Evolutionary conservation across 345 rosid species (phyloP), one percentile per base, ranked within the genome.

Genomic region (Gossypium ekmanianum): DNA sequence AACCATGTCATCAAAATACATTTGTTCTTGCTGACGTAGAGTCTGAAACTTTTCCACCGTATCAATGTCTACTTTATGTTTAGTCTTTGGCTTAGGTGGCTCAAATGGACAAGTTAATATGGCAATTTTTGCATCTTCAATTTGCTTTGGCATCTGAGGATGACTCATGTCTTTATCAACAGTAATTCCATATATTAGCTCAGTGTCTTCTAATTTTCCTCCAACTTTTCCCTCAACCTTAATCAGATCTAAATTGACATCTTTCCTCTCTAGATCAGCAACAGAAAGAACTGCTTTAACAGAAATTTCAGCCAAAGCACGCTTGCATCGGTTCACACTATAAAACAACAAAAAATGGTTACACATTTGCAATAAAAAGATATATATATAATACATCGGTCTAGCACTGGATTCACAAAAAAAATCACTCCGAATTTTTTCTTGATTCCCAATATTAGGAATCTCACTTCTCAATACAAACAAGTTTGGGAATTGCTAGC

Each of bases 61-160:
- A 83, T 95, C 97, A 81, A 95, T 90, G 72, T 93, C 99, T 80
- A 95, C 96, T 97, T 95, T 95, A 87, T 95, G 99, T 67, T 95
- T 95, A 59, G 99, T 95, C 85, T 93, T 93, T 2, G 98, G 98
- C 89, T 95, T 51, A 57, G 99, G 98, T 57, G 99, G 98, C 86
- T 93, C 98, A 84, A 95, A 93, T 56, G 99, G 94, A 80, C 98
- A 95, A 14, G 99, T 95, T 89, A 68, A 67, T 82, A 95, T 93
- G 61, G 98, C 98, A 88, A 95, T 95, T 81, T 89, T 94, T 2
- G 97, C 98, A 84, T 95, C 72, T 24, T 89, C 87, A 83, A 95
- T 93, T 51, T 73, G 81, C 85, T 96, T 93, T 3, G 98, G 98
- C 99, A 92, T 96, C 85, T 96, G 99, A 0, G 97, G 99, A 84